Base-by-base conservation (phyloP, 1,139 yeast species). In the Yamadazyma aaseri region DNA sequence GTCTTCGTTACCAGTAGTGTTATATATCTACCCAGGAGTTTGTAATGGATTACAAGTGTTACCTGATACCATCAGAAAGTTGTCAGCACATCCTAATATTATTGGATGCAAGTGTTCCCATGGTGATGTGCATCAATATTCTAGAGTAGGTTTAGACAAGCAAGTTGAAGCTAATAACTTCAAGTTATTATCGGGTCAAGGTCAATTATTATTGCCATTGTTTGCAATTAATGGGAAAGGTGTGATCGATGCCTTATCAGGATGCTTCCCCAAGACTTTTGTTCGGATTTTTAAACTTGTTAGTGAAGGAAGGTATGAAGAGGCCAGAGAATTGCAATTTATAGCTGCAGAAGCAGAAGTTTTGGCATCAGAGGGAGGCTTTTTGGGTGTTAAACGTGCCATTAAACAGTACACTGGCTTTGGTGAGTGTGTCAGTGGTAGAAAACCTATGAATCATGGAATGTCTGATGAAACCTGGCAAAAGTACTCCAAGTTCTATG, bases 11-110 rank as follows among this genome's bases (percentile, higher is more conserved):
- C 78, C 78, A 20, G 50, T 73, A 26, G 43, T 73, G 40, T 58
- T 73, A 39, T 72, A 73, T 59, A 59, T 68, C 44, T 73, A 58
- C 53, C 78, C 78, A 12, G 76, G 76, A 5, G 74, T 67, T 28
- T 53, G 60, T 30, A 66, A 65, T 41, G 58, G 58, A 15, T 51
- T 65, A 31, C 53, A 49, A 23, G 45, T 65, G 15, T 40, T 46
- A 10, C 52, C 57, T 5, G 59, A 53, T 18, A 52, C 63, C 15
- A 50, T 62, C 34, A 48, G 43, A 34, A 43, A 41, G 27, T 50
- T 65, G 23, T 51, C 63, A n/a, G 40, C 39, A 32, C 75, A 70
- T 48, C 59, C 60, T 27, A 68, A 70, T 40, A 64, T 71, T 31
- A 69, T 69, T 29, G 77, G 76, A 10, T 56, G 62, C 46, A 71